Base-by-base conservation (phyloP, 805 yeast genomes). In the Myxozyma neglecta region DNA sequence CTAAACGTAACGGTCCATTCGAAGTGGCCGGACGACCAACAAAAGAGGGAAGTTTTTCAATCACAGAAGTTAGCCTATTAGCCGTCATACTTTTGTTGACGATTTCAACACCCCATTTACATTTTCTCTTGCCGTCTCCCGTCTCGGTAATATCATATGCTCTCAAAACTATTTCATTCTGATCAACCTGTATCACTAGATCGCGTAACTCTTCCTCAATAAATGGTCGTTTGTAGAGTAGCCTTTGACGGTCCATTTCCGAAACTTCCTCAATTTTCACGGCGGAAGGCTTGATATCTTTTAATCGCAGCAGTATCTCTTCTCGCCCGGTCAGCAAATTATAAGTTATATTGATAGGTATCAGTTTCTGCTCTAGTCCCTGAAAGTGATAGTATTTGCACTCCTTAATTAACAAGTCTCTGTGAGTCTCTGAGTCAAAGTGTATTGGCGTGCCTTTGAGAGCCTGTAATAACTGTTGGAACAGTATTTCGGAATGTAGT, bases 351-450 rank as follows among this genome's bases (percentile, higher is more conserved):
- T 72, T 72, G 68, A 81, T 83, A 53, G 81, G 80, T n/a, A 88
- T 73, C 29, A 91, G 71, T 62, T 80, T 74, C 74, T 90, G 96
- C 71, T 88, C 96, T 43, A 91, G 76, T 42, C 85, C 90, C 51
- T 83, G 75, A 68, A 91, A 87, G 51, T 93, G 78, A 72, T 89
- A 91, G 74, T 88, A 91, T 49, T 82, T 79, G 66, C 96, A 88
- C 70, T 91, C 97, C 56, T 78, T 78, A 8, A 87, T 72, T 60
- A 91, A 76, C 14, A 82, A 72, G 9, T 75, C 72, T 46, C 97
- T 78, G 70, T 86, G 88, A 0, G 73, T 72, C 45, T 85, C 87
- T 58, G 80, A 77, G 49, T 70, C 69, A 18, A 88, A 77, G 1
- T 77, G 75, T 18, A 83, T 67, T 3, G 75, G 70, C 42, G 83